Evolutionary conservation across 148 eudicot genomes (phyloP).

Genomic region (Silene conica): DNA sequence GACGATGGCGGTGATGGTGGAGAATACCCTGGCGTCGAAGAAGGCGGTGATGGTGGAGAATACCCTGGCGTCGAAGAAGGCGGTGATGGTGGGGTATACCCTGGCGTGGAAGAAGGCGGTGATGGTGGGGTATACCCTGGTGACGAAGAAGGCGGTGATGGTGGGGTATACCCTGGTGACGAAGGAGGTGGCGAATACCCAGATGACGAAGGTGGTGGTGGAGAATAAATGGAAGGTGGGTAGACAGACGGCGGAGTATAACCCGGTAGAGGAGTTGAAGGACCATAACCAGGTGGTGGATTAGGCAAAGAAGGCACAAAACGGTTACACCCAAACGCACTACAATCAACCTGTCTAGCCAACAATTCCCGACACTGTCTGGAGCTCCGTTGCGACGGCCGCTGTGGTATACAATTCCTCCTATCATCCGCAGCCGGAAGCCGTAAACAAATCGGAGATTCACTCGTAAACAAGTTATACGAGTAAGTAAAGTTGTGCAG

Average conservation of each 20-base stretch:
- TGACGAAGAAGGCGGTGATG: not conserved
- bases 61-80: not conserved
- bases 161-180: not conserved
- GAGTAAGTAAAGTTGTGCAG: conserved; percentile 72
- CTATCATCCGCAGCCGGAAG: conserved; percentile 45
- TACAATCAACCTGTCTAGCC: conserved; percentile 15
- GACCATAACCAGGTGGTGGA: not conserved
- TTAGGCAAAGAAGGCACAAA: not conserved
- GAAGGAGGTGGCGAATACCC: no score
- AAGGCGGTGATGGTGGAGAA: not conserved
- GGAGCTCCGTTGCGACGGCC: conserved; percentile 53
- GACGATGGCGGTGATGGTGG: conserved; percentile 1
- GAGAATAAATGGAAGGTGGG: not conserved
- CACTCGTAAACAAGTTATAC: conserved; percentile 76
- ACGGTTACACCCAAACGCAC: not conserved
- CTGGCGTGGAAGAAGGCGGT: no score
- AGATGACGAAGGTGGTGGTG: not conserved
- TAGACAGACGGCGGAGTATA: not conserved
- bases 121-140: no score
- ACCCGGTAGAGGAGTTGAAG: no score
- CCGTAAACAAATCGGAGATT: conserved; percentile 60
- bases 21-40: not conserved
- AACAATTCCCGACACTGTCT: conserved; percentile 43
- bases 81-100: no score
- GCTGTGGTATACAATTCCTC: conserved; percentile 57